Conservation (phyloP, 768 basidiomycete genomes). For the Inosperma sp. region DNA sequence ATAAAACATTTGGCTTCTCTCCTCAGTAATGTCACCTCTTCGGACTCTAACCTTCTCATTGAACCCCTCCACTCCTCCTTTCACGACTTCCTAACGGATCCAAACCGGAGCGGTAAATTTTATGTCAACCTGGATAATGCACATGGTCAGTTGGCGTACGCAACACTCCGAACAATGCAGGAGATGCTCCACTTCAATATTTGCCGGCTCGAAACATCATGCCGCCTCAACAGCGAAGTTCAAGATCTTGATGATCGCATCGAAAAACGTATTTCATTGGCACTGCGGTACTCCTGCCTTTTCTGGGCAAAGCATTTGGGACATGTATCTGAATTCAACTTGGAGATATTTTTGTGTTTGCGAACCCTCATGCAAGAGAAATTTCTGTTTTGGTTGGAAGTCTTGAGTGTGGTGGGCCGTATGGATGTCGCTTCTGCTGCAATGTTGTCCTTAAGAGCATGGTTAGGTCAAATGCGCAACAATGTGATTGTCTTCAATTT, state of each 20-base stretch:
- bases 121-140: conserved; percentile 13
- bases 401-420: conserved; percentile 19
- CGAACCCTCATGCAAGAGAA: conserved; percentile 19
- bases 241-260: conserved; percentile 20
- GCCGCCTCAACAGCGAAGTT: conserved; percentile 25
- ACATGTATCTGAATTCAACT: neutral
- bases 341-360: conserved; percentile 13
- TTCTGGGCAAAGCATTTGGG: conserved; percentile 30
- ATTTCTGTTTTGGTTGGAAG: conserved; percentile 32
- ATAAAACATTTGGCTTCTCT: conserved; percentile 20
- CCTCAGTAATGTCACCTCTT: conserved; percentile 17
- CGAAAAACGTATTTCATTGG: conserved; percentile 18
- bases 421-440: neutral
- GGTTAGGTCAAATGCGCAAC: neutral
- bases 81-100: conserved; percentile 22
- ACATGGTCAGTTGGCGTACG: conserved; percentile 19
- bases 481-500: neutral
- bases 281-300: conserved; percentile 27
- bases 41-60: conserved; percentile 10
- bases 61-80: conserved; percentile 25
- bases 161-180: conserved; percentile 27
- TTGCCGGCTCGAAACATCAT: conserved; percentile 28
- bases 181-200: conserved; percentile 33
- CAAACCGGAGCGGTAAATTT: conserved; percentile 14
- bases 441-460: neutral